These are phyloP conservation scores for Simplicillium aogashimaense DNA, from an alignment of 2,329 filamentous ascomycete species.

Conservation along the genomic window DNA sequence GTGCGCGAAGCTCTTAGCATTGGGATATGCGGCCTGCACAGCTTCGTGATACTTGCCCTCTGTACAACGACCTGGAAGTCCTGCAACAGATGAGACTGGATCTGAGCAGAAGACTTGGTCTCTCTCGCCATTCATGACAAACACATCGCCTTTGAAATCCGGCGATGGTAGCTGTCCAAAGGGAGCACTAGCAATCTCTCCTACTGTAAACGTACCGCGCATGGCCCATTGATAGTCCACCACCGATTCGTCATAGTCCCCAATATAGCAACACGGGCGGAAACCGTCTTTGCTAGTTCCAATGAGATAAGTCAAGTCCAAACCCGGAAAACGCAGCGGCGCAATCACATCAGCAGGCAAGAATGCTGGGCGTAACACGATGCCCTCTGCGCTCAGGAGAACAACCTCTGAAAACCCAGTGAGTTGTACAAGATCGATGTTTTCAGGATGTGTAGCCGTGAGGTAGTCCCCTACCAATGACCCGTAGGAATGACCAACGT, in stretches of 20 bases:
- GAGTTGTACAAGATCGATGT: not conserved
- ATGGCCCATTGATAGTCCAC: slow-evolving; percentile 1
- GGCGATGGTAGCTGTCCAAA: not conserved
- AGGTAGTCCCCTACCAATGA: slow-evolving; percentile 1
- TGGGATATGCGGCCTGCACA: not conserved
- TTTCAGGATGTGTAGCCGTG: not conserved
- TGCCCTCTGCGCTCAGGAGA: not conserved
- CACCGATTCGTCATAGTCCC: not conserved
- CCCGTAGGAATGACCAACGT: slow-evolving; percentile 4
- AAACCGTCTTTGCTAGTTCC: not conserved
- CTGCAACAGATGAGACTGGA: not conserved
- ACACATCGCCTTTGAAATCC: slow-evolving; percentile 1
- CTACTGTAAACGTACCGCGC: not conserved
- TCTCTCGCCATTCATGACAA: slow-evolving; percentile 2
- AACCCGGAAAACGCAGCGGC: not conserved
- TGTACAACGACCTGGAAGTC: not conserved
- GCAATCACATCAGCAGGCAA: not conserved
- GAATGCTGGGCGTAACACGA: not conserved
- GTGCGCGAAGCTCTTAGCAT: slow-evolving; percentile 1
- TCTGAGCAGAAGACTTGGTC: slow-evolving; percentile 2
- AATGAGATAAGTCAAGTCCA: slow-evolving; percentile 1
- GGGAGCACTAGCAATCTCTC: slow-evolving; percentile 1
- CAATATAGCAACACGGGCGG: not conserved
- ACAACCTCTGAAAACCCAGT: slow-evolving; percentile 1
- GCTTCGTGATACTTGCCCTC: not conserved